Evolutionary conservation across 768 basidiomycete species (phyloP), one percentile per base, ranked within the genome.

Genomic region (Lentinula sp.): DNA sequence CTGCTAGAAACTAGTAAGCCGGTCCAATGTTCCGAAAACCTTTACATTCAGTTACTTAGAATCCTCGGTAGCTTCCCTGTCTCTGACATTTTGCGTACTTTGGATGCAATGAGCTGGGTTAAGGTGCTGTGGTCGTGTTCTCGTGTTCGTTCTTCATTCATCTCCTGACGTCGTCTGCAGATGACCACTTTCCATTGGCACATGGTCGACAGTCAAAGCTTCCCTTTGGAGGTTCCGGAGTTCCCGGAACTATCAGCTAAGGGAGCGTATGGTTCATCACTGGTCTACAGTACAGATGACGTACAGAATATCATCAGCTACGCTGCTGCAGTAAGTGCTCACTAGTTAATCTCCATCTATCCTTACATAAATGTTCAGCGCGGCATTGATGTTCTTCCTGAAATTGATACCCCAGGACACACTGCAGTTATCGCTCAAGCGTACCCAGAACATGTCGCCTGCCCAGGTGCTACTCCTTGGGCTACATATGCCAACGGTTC

Each of bases 131-230:
- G 77, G 39, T 13, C 37, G 13, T 13, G 13, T 6, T 13, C 42
- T 46, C 7, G 45, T 51, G 34, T 32, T 54, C 18, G 8, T 39
- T 23, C 8, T 52, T 32, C 37, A 16, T 6, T 56, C 28, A 56
- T 32, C 40, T 28, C 18, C 15, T 32, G 40, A 56, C 32, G 21
- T 28, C 31, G 21, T 52, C 34, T 5, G 21, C 48, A 86, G 84
- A 80, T 92, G 53, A 92, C 86, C 70, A 84, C 82, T 2, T 82
- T 94, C 66, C 90, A 94, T 65, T 94, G 91, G 92, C 93, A 94
- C 69, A 78, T 91, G 61, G 85, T 85, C 46, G 93, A 95, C 71
- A 84, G 85, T 60, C 90, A 94, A 66, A 86, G 84, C 43, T 95
- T 90, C 76, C 91, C 93, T 1, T 77, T 94, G 16, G 75, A 81